Evolutionary conservation across 495 filamentous ascomycete genomes (phyloP), one percentile per base, ranked within the genome.

Genomic region (Penicillium odoratum): DNA sequence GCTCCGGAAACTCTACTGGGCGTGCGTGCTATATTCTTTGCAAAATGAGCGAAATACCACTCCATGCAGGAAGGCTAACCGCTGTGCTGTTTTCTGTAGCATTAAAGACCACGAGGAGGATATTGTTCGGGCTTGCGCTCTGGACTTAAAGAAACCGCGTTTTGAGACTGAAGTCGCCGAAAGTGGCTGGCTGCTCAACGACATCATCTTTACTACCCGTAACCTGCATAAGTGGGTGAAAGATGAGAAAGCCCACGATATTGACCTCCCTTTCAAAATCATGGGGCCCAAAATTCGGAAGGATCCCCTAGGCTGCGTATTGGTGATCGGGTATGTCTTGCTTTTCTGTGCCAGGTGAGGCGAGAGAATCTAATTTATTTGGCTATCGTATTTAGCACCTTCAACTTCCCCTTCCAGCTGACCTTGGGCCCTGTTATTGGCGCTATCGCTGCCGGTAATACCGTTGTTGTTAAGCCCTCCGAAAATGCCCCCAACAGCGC

Each of bases 1-100:
- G 79, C 85, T 97, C 31, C 87, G 92, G 47, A 92, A 91, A 78
- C 87, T 97, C 45, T 97, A 95, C 78, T 97, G 92, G 92, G 92
- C 83, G 83, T 86, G 68, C 75, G 74, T 63, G 57, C 2, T n/a
- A 33, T 4, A 33, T 4, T 9, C 9, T 33, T 9, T 33, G 9
- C 30, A 7, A 33, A 33, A 3, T 4, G n/a, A n/a, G n/a, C n/a
- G n/a, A n/a, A n/a, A n/a, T n/a, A n/a, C n/a, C n/a, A n/a, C n/a
- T n/a, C n/a, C n/a, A n/a, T n/a, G n/a, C n/a, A 33, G 3, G 7
- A 30, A 29, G 1, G 11, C 48, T 9, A 51, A 30, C 67, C 47
- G 64, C 59, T 9, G 34, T 4, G n/a, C n/a, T n/a, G n/a, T n/a
- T 26, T 33, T 43, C 18, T 4, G 40, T 36, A 87, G 85, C 3